Conservation (phyloP, 1,284 basidiomycete species). For the Leccinum griseonigrum region DNA sequence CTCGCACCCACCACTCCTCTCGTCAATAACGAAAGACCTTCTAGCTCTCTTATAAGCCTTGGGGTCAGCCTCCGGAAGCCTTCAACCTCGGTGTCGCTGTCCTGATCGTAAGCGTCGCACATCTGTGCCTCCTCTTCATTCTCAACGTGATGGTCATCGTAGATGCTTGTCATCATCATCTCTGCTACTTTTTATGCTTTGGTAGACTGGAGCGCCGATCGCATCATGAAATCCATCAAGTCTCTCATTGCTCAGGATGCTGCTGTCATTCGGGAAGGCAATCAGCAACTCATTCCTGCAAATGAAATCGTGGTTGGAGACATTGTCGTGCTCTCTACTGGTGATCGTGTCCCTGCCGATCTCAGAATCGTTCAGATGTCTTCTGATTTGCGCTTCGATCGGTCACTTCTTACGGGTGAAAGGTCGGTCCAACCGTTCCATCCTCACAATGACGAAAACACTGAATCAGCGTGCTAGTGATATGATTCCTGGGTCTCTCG, state of each 20-base stretch:
- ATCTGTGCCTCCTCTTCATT: not conserved
- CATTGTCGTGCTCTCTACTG: constrained; percentile 68
- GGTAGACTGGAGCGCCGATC: constrained; percentile 39
- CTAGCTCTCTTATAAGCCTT: constrained; percentile 45
- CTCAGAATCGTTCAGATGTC: constrained; percentile 62
- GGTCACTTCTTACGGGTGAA: constrained; percentile 62
- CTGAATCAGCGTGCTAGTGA: constrained; percentile 31
- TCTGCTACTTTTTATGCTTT: constrained; percentile 49
- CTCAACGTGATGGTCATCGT: not conserved
- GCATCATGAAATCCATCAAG: constrained; percentile 38
- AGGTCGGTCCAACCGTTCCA: constrained; percentile 26
- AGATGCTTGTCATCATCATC: constrained; percentile 59
- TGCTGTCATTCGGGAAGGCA: constrained; percentile 52
- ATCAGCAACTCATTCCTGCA: constrained; percentile 59
- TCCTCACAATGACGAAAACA: not conserved
- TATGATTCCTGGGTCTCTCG: constrained; percentile 47
- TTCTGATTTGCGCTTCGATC: constrained; percentile 57
- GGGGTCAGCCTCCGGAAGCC: constrained; percentile 47
- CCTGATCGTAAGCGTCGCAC: constrained; percentile 65
- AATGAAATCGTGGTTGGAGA: constrained; percentile 84
- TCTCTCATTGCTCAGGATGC: constrained; percentile 42
- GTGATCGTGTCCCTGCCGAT: constrained; percentile 85
- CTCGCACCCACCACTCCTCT: constrained; percentile 35
- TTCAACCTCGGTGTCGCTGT: constrained; percentile 69
- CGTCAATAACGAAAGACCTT: constrained; percentile 31